Base-by-base conservation (phyloP, 176 grass and related monocot species). In the Carex scoparia region DNA sequence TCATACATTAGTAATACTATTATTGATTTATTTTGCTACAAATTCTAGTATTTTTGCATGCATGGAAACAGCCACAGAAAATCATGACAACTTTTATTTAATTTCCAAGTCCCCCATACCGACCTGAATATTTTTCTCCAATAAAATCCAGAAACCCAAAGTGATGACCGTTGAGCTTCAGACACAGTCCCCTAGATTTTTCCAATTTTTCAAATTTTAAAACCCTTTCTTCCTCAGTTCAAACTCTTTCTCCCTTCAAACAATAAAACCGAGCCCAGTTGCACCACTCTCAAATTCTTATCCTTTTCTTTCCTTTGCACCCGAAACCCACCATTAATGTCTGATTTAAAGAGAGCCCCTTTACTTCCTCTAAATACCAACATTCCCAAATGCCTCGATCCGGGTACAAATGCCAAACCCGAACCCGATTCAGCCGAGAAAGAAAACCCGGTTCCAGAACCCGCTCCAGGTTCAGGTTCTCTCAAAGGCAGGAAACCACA, bases 161-260 rank as follows among this genome's bases (percentile, higher is more conserved):
- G 62, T 55, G 27, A 46, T 27, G 90, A 90, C 92, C 84, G 92
- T 92, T 89, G 69, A 48, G 49, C 12, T 51, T 63, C 85, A 30
- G 7, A 80, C 81, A 40, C 84, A 35, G 2, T 76, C 19, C 15
- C 58, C 70, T 10, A 76, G 37, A 86, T 66, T 44, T 40, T 64
- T 13, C 44, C 31, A 79, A 35, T 35, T 16, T 81, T 94, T 94
- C 90, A 94, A 94, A 94, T 94, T 92, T 94, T 89, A 90, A 94
- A 85, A 3, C 40, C 53, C 23, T 64, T 64, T 30, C 80, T 18
- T 61, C 28, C 80, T 10, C 35, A 14, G 71, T 75, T 75, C 44
- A 75, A 75, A 53, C 46, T 13, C 19, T 81, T 40, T 81, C 53
- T 79, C 80, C 86, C 63, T 90, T 84, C 79, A 87, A 86, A 68